Evolutionary conservation across 1,284 basidiomycete genomes (phyloP).

Genomic region (Leccinum fallax): DNA sequence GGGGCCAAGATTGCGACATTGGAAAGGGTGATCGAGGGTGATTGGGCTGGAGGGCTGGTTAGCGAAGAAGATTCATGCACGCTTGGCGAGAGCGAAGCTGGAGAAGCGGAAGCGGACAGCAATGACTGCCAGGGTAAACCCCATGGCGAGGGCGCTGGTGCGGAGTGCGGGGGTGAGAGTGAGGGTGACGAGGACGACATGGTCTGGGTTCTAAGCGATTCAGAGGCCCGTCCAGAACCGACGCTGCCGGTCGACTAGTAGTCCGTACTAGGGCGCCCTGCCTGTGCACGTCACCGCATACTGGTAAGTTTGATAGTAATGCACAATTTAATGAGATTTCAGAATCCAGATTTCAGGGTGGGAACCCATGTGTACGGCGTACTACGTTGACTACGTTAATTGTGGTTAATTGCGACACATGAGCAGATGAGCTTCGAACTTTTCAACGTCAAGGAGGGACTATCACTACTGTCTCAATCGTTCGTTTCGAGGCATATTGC

Average conservation of each 20-base stretch:
- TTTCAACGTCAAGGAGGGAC: conserved; percentile 6
- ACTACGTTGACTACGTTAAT: background rate
- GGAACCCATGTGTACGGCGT: conserved; percentile 17
- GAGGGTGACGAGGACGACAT: conserved; percentile 33
- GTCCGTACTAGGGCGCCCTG: background rate
- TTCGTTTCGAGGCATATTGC: conserved; percentile 25
- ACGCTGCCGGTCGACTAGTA: conserved; percentile 3
- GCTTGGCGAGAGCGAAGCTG: conserved; percentile 41
- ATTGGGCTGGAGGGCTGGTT: conserved; percentile 60
- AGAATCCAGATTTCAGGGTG: background rate
- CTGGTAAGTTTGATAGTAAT: conserved; percentile 4
- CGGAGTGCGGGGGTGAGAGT: background rate
- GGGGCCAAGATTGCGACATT: conserved; percentile 67
- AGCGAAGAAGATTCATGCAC: conserved; percentile 59
- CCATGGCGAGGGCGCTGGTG: background rate
- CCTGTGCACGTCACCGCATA: conserved; percentile 8
- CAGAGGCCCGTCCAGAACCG: conserved; percentile 10
- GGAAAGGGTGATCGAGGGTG: conserved; percentile 49
- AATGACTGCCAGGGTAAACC: background rate
- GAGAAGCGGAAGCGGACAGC: conserved; percentile 22
- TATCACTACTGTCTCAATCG: conserved; percentile 4
- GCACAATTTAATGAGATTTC: background rate
- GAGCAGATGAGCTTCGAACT: background rate
- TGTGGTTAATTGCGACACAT: background rate
- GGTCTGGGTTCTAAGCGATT: conserved; percentile 39